phyloP scores from a whole-genome alignment of 164 flowering plant genomes.

The Euptelea pleiosperma region DNA sequence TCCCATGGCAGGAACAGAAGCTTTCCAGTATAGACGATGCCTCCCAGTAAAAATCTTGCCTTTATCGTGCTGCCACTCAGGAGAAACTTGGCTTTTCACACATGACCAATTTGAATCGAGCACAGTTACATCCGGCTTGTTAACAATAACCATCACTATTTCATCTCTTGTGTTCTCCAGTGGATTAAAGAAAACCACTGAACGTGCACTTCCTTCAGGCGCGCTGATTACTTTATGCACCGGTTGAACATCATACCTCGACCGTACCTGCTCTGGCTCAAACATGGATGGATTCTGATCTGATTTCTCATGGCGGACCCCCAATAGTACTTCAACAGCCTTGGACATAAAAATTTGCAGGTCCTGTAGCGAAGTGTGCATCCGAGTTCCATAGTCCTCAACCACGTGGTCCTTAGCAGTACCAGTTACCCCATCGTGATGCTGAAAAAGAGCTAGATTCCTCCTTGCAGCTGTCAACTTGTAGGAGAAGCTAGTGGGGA shows the following conservation, averaged over 20 bases:
- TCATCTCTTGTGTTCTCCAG: constrained; percentile 85
- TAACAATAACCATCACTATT: constrained; percentile 79
- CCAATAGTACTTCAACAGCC: constrained; percentile 76
- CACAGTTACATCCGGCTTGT: constrained; percentile 65
- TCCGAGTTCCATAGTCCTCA: constrained; percentile 81
- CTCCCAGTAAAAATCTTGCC: constrained; percentile 65
- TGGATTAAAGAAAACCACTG: constrained; percentile 82
- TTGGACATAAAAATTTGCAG: constrained; percentile 93
- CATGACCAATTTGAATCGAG: constrained; percentile 90
- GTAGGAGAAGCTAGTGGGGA: constrained; percentile 69
- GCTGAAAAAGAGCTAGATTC: constrained; percentile 96
- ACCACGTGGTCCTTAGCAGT: constrained; percentile 98
- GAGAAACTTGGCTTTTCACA: constrained; percentile 81
- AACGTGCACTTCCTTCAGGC: constrained; percentile 59
- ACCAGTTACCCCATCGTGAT: constrained; percentile 98
- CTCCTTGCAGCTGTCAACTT: constrained; percentile 95
- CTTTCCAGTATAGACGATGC: constrained; percentile 86
- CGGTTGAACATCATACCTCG: constrained; percentile 82
- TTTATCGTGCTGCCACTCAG: constrained; percentile 71
- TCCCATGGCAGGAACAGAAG: constrained; percentile 85
- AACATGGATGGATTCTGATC: constrained; percentile 66
- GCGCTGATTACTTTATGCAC: constrained; percentile 52
- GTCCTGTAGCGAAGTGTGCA: constrained; percentile 90
- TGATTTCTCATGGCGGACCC: constrained; percentile 60
- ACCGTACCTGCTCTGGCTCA: constrained; percentile 75